Evolutionary conservation across 768 basidiomycete genomes (phyloP).

Genomic region (Lentinula guzmanii): DNA sequence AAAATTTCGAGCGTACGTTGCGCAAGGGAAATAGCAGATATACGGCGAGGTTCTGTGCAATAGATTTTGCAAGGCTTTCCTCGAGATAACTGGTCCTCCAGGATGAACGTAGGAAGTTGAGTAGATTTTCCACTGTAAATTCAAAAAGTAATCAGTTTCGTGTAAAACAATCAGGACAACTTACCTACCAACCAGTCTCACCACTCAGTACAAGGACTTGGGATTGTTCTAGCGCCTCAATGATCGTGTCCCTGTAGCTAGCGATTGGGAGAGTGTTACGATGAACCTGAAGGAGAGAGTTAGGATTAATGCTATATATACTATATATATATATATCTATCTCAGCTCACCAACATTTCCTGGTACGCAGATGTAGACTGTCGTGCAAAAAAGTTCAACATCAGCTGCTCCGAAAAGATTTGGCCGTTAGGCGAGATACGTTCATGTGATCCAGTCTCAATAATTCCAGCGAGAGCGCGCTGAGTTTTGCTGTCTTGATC

Average conservation of each 20-base stretch:
- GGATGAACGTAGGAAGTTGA: constrained; percentile 88
- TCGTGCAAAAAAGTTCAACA: constrained; percentile 53
- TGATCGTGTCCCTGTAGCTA: constrained; percentile 67
- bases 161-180: constrained; percentile 2
- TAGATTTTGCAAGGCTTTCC: constrained; percentile 87
- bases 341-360: constrained; percentile 73
- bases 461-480: not conserved
- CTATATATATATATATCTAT: not conserved
- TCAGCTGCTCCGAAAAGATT: constrained; percentile 42
- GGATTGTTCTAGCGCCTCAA: constrained; percentile 59
- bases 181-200: constrained; percentile 35
- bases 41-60: constrained; percentile 93
- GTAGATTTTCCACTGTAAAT: constrained; percentile 85
- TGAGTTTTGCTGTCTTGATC: constrained; percentile 21
- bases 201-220: constrained; percentile 82
- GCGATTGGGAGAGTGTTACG: constrained; percentile 85
- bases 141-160: constrained; percentile 5
- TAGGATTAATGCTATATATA: constrained; percentile 1
- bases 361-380: constrained; percentile 65
- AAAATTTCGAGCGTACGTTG: constrained; percentile 45
- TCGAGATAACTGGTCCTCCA: constrained; percentile 80
- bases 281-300: constrained; percentile 41
- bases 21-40: constrained; percentile 93
- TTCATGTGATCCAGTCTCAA: not conserved
- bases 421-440: not conserved